Evolutionary conservation across 1,284 basidiomycete species (phyloP), one percentile per base, ranked within the genome.

Genomic region (Sanguinoderma infundibulare): DNA sequence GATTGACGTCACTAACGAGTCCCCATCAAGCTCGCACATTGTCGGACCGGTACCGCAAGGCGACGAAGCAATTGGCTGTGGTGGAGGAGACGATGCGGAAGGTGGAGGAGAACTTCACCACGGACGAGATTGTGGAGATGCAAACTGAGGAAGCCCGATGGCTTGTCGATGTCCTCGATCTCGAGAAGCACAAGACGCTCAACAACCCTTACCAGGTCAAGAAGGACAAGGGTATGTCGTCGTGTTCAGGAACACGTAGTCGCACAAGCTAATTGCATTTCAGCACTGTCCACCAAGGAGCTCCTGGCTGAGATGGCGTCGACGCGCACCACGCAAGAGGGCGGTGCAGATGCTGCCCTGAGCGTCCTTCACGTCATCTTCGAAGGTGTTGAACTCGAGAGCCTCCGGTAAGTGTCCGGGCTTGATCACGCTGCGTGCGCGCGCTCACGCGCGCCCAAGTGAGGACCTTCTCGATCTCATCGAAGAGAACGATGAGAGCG

Each of bases 391-490:
- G 40, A 55, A 15, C 42, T 55, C 5, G 40, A 55, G 22, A 22
- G 9, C 20, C 5, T 55, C 7, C 20, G 53, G 53, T 46, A 26
- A 34, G 42, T 51, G 5, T 20, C 30, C 17, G 17, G 12, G 30
- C 9, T 7, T 9, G 9, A 3, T 5, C 12, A 35, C 30, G 14
- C 32, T 7, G 6, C n/a, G 7, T 22, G 17, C 20, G n/a, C 5
- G 8, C n/a, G 35, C 15, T 51, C 38, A 17, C 22, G 15, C n/a
- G 9, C 28, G 9, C 15, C 7, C 5, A 5, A 50, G 42, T 5
- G 53, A 50, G 17, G 28, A 55, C 15, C 52, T 55, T n/a, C 47
- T 55, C 4, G 50, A 60, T 22, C 40, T 34, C 2, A 46, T 55
- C 12, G 53, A 55, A 30, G 42, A 55, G 2, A 12, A 22, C 53